A percentile compares a stretch with the other conserved stretches of the same genome.
phyloP scores from a whole-genome alignment of 73 alveolate species.

The Stentor coeruleus region DNA sequence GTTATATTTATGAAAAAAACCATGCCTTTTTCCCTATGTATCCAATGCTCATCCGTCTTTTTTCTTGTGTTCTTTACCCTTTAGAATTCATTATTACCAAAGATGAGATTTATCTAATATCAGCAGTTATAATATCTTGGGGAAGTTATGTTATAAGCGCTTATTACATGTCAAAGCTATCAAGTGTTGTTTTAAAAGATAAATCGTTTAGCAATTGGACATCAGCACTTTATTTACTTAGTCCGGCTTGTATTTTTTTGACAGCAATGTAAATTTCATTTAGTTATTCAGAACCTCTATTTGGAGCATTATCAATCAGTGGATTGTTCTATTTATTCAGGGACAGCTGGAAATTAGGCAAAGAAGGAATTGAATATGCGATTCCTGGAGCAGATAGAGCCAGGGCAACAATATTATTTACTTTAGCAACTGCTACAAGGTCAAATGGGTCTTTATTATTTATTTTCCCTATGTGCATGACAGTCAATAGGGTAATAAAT shows the following conservation, averaged over 20 bases:
- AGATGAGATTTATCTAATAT: conserved; percentile 9
- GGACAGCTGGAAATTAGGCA: not conserved
- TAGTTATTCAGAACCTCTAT: not conserved
- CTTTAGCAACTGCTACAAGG: conserved; percentile 24
- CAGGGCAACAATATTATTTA: not conserved
- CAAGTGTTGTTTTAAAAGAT: not conserved
- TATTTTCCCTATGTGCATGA: not conserved
- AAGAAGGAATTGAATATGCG: not conserved
- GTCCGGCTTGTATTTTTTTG: conserved; percentile 24
- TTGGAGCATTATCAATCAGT: not conserved
- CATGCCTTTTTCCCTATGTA: conserved; percentile 27
- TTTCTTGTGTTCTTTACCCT: not conserved
- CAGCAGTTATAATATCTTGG: conserved; percentile 22
- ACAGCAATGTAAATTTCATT: not conserved
- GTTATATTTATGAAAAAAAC: conserved; percentile 28
- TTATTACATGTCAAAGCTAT: not conserved
- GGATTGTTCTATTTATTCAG: not conserved
- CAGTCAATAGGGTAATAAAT: not conserved
- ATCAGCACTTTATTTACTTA: not conserved
- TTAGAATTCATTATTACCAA: not conserved
- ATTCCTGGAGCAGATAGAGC: not conserved
- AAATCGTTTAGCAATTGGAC: not conserved
- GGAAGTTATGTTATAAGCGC: not conserved
- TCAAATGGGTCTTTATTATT: conserved; percentile 22
- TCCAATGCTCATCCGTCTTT: conserved; percentile 12